Conservation (phyloP, 345 rosid species). For the Populus pruinosa region DNA sequence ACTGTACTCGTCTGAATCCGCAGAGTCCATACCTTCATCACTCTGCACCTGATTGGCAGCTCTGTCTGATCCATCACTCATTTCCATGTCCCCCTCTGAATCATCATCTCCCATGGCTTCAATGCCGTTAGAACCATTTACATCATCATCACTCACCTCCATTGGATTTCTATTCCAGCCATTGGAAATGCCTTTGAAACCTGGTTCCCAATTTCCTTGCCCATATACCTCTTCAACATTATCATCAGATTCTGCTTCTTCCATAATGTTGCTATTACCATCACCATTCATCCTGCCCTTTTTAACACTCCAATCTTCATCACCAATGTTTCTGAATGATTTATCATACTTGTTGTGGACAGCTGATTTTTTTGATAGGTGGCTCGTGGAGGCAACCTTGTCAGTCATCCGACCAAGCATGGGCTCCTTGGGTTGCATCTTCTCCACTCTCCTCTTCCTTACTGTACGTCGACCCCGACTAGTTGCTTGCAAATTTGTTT, state of each 20-base stretch:
- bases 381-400: conserved; percentile 18
- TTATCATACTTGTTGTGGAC: neutral
- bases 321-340: conserved; percentile 23
- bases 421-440: conserved; percentile 28
- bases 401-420: conserved; percentile 18
- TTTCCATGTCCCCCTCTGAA: conserved; percentile 34
- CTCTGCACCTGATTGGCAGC: conserved; percentile 29
- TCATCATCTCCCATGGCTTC: conserved; percentile 36
- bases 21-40: conserved; percentile 44
- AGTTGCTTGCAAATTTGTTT: conserved; percentile 41
- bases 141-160: conserved; percentile 66
- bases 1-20: conserved; percentile 70
- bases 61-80: conserved; percentile 53
- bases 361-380: neutral
- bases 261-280: conserved; percentile 61
- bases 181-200: conserved; percentile 28
- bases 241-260: conserved; percentile 62
- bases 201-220: conserved; percentile 56
- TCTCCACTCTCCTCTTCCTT: conserved; percentile 74
- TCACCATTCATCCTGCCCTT: conserved; percentile 31
- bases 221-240: conserved; percentile 48
- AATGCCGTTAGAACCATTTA: conserved; percentile 32
- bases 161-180: conserved; percentile 47
- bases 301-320: conserved; percentile 44
- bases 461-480: conserved; percentile 80